A percentile compares a stretch with the other conserved stretches of the same genome.
phyloP scores from a whole-genome alignment of 306 rosid species.

The Rubus parviflorus region DNA sequence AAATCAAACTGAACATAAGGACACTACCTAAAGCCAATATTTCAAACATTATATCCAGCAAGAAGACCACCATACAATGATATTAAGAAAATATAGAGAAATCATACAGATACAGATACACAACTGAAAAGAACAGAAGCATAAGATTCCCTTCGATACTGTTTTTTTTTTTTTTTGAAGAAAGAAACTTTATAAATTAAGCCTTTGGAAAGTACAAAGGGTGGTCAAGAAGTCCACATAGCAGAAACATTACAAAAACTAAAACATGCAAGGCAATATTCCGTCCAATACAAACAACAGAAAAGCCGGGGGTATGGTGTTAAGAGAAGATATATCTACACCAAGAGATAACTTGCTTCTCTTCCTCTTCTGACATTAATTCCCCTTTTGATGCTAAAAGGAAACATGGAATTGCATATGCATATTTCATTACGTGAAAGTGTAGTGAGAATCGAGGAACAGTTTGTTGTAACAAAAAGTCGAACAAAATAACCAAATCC shows the following conservation, averaged over 20 bases:
- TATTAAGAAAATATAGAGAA: background rate
- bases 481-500: background rate
- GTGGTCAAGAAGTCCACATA: too few relatives aligned
- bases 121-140: background rate
- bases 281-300: background rate
- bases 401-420: background rate
- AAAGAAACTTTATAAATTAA: background rate
- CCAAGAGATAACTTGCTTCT: background rate
- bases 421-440: background rate
- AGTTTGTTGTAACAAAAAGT: background rate
- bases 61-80: conserved; percentile 7
- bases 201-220: too few relatives aligned
- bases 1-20: background rate
- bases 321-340: too few relatives aligned
- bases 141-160: background rate
- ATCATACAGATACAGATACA: background rate
- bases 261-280: background rate
- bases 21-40: background rate
- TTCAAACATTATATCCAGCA: background rate
- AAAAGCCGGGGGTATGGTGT: background rate
- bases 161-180: background rate
- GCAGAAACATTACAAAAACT: background rate
- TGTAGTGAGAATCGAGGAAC: background rate
- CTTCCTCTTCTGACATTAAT: background rate
- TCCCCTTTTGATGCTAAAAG: background rate